phyloP scores from a whole-genome alignment of 768 basidiomycete genomes.

The Suillus decipiens region DNA sequence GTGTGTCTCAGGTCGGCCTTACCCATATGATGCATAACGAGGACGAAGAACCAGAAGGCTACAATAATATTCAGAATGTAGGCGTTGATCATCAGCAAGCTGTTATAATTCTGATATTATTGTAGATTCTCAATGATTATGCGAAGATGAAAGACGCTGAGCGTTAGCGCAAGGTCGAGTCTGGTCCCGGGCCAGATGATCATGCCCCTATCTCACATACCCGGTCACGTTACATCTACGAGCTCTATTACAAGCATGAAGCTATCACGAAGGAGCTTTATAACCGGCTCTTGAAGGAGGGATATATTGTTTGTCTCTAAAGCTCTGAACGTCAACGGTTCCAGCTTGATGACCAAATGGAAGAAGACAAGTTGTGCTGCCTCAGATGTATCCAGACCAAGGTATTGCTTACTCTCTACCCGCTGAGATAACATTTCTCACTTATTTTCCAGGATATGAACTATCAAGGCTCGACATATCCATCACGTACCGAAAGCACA shows the following conservation, averaged over 20 bases:
- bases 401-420: conserved; percentile 38
- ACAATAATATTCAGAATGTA: conserved; percentile 87
- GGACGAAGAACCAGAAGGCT: conserved; percentile 97
- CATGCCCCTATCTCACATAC: conserved; percentile 74
- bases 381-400: conserved; percentile 94
- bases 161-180: conserved; percentile 91
- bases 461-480: conserved; percentile 97
- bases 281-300: conserved; percentile 97
- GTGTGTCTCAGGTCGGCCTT: conserved; percentile 36
- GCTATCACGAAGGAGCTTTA: conserved; percentile 91
- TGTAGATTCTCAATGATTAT: conserved; percentile 94
- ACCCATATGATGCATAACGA: conserved; percentile 91
- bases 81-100: conserved; percentile 22
- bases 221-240: conserved; percentile 95
- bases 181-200: too few species aligned
- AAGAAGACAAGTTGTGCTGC: conserved; percentile 96
- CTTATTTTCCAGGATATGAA: conserved; percentile 83
- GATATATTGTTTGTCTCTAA: conserved; percentile 47
- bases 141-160: conserved; percentile 99
- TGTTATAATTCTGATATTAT: conserved; percentile 12
- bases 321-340: conserved; percentile 11
- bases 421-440: conserved; percentile 8
- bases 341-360: conserved; percentile 97
- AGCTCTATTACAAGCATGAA: conserved; percentile 98
- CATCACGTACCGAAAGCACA: conserved; percentile 96